These are phyloP conservation scores for Dactylellina cionopaga DNA, from an alignment of 2,329 filamentous ascomycete species.

Conservation along the genomic window DNA sequence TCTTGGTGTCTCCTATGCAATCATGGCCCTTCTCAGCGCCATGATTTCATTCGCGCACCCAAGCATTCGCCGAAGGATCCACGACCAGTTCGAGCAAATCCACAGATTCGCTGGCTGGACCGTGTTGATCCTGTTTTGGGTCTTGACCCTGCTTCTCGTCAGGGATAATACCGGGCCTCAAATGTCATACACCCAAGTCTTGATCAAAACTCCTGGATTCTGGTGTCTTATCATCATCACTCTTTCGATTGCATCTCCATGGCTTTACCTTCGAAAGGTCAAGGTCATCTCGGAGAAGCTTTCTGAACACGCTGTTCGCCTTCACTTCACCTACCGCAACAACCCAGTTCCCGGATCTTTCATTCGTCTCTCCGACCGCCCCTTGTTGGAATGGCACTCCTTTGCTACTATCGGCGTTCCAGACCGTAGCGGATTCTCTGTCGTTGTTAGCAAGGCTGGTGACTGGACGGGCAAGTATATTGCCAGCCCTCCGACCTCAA, in stretches of 20 bases:
- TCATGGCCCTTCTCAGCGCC: slow-evolving; percentile 68
- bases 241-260: slow-evolving; percentile 74
- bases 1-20: slow-evolving; percentile 68
- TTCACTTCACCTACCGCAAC: slow-evolving; percentile 74
- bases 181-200: slow-evolving; percentile 47
- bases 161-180: slow-evolving; percentile 59
- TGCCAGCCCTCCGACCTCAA: slow-evolving; percentile 68
- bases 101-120: slow-evolving; percentile 81
- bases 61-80: slow-evolving; percentile 69
- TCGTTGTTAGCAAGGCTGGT: slow-evolving; percentile 76
- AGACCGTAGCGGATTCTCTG: slow-evolving; percentile 70
- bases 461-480: slow-evolving; percentile 78
- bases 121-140: slow-evolving; percentile 73
- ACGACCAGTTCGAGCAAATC: slow-evolving; percentile 75
- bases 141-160: slow-evolving; percentile 67
- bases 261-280: slow-evolving; percentile 76
- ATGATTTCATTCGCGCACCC: slow-evolving; percentile 75
- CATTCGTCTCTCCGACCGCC: slow-evolving; percentile 70
- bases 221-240: slow-evolving; percentile 76
- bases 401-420: slow-evolving; percentile 78
- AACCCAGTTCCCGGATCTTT: slow-evolving; percentile 67
- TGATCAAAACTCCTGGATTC: slow-evolving; percentile 67
- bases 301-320: slow-evolving; percentile 76
- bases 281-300: slow-evolving; percentile 73
- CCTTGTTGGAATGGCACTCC: slow-evolving; percentile 77